Conservation (phyloP, 2,329 filamentous ascomycete genomes). For the Blumeria hordei region DNA sequence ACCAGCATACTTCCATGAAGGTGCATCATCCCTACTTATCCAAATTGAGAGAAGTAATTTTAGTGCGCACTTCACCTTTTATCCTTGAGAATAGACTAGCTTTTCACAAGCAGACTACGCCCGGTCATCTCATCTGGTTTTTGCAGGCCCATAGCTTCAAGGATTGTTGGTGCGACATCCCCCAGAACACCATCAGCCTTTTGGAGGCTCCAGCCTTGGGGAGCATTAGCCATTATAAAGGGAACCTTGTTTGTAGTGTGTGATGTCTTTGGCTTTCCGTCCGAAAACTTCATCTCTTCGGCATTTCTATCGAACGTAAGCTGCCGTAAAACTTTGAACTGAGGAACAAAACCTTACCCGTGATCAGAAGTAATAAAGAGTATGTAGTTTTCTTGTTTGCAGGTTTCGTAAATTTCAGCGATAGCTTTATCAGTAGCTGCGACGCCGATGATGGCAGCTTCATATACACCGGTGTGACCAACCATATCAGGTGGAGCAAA, state of each 20-base stretch:
- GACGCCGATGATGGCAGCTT: conserved; percentile 69
- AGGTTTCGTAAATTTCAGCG: conserved; percentile 72
- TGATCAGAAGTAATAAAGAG: conserved; percentile 94
- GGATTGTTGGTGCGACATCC: conserved; percentile 85
- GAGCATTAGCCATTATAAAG: conserved; percentile 94
- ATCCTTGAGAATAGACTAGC: conserved; percentile 9
- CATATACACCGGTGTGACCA: conserved; percentile 91
- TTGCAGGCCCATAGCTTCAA: conserved; percentile 73
- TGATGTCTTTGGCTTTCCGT: conserved; percentile 91
- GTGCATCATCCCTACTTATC: too few relatives aligned
- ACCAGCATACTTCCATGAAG: conserved; percentile 2
- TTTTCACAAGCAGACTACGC: conserved; percentile 57
- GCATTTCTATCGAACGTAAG: conserved; percentile 34
- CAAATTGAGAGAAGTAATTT: too few relatives aligned
- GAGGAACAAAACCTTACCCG: conserved; percentile 27
- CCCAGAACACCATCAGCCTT: conserved; percentile 64
- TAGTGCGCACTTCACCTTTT: too few relatives aligned
- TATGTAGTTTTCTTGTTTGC: conserved; percentile 79
- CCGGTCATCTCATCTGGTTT: conserved; percentile 88
- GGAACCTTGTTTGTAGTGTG: conserved; percentile 97
- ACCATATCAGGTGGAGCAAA: conserved; percentile 99
- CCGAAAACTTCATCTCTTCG: conserved; percentile 94
- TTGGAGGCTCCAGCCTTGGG: conserved; percentile 67
- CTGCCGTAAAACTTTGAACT: background rate
- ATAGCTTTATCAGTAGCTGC: conserved; percentile 84